Conservation (phyloP, 192 early-diverging fungal genomes). For the Linnemannia hyalina region DNA sequence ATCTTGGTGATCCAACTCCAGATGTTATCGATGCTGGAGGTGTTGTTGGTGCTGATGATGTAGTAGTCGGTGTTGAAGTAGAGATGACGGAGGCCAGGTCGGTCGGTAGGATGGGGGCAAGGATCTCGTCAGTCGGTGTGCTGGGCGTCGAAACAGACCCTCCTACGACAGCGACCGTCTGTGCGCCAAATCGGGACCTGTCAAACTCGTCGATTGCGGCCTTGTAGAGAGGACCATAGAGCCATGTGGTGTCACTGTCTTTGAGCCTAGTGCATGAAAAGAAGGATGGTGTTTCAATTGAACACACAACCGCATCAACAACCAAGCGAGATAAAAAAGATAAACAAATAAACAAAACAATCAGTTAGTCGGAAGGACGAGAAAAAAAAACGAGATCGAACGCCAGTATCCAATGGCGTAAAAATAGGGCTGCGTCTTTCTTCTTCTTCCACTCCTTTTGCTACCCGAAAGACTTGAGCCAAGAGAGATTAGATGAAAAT, state of each 20-base stretch:
- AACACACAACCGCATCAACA: neutral
- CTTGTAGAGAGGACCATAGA: slow-evolving; percentile 76
- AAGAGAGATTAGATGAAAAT: neutral
- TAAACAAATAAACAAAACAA: slow-evolving; percentile 2
- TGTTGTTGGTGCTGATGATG: slow-evolving; percentile 8
- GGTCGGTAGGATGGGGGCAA: neutral
- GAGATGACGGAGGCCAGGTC: neutral
- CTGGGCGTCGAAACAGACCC: neutral
- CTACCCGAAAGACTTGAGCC: neutral
- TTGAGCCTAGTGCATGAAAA: slow-evolving; percentile 62
- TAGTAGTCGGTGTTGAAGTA: neutral
- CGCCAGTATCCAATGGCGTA: neutral
- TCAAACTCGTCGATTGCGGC: slow-evolving; percentile 57
- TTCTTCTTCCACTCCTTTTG: neutral
- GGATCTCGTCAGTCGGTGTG: neutral
- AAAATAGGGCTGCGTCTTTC: neutral
- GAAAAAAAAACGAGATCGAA: slow-evolving; percentile 1
- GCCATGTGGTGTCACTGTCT: slow-evolving; percentile 78
- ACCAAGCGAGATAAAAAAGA: neutral
- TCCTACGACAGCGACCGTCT: slow-evolving; percentile 9
- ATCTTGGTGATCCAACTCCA: neutral
- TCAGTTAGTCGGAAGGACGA: neutral
- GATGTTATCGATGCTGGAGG: neutral
- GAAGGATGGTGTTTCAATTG: neutral
- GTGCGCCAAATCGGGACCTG: slow-evolving; percentile 18